Base-by-base conservation (phyloP, 2,329 filamentous ascomycete species). In the Aspergillus pseudoterreus region DNA sequence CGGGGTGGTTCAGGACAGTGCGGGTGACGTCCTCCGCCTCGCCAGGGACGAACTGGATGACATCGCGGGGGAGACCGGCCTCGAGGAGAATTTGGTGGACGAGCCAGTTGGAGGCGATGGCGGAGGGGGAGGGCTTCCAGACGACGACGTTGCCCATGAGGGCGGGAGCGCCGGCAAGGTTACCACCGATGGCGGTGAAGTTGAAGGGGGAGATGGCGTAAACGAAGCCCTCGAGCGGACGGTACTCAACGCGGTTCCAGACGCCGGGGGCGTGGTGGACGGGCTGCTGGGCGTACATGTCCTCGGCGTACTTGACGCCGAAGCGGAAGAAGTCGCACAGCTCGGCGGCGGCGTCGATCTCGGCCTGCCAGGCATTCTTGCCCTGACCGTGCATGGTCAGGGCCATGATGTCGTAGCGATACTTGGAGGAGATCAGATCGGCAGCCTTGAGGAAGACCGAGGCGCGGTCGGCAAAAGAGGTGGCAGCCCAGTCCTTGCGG, bases 281-380 rank as follows among this genome's bases (percentile, higher is more conserved):
- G 12, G 92, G 92, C 74, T 99, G 94, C 68, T 90, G 85, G 35
- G 83, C 82, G 70, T 96, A 96, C 50, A 96, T 77, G 69, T 96
- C 89, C 75, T 96, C 87, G 24, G 92, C 92, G 67, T 94, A 96
- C 71, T 92, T 85, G 48, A 96, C 92, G 67, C 94, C 94, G 78
- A 96, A 78, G 67, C 91, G 84, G 69, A 97, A 78, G 75, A 97
- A 97, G 71, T 99, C 92, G 62, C 84, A 87, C 62, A 95, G 75
- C 79, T 99, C 94, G 8, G 92, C 92, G 15, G 92, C 92, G 36
- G 92, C 82, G 72, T 97, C 92, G 58, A 97, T 97, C 80, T 99
- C 92, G n/a, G 94, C 92, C 75, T 99, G 92, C 91, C 91, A 97
- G 44, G 90, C 90, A 71, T 96, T 97, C 83, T 97, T 97, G 65